Evolutionary conservation across 148 eudicot genomes (phyloP).

Genomic region (Fagopyrum homotropicum): DNA sequence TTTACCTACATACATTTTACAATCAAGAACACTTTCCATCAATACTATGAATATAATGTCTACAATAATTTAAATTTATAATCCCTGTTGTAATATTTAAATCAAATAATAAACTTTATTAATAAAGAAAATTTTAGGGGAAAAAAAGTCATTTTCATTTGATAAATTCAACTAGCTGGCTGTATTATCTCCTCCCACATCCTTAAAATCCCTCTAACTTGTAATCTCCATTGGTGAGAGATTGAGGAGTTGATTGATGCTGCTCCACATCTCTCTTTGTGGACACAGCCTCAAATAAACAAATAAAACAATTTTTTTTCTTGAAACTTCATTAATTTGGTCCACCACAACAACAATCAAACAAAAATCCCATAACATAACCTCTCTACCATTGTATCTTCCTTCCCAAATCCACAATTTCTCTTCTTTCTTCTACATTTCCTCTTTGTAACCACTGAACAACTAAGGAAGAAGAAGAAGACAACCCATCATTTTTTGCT

Average conservation of each 20-base stretch:
- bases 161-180: neutral
- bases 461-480: neutral
- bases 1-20: neutral
- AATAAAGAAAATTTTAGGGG: no score
- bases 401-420: neutral
- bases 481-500: neutral
- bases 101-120: no score
- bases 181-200: conserved; percentile 1
- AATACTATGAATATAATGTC: no score
- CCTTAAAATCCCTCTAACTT: conserved; percentile 3
- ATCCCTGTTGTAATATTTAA: no score
- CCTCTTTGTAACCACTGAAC: neutral
- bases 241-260: conserved; percentile 1
- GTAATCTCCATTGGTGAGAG: neutral
- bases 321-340: neutral
- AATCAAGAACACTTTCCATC: neutral
- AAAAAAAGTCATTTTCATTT: neutral
- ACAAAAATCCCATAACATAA: neutral
- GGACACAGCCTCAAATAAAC: neutral
- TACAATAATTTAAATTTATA: no score
- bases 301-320: neutral
- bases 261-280: conserved; percentile 12
- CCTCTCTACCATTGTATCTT: neutral
- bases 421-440: neutral
- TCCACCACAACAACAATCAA: neutral